Conservation (phyloP, 1,284 basidiomycete species). For the Prillingera fragicola region DNA sequence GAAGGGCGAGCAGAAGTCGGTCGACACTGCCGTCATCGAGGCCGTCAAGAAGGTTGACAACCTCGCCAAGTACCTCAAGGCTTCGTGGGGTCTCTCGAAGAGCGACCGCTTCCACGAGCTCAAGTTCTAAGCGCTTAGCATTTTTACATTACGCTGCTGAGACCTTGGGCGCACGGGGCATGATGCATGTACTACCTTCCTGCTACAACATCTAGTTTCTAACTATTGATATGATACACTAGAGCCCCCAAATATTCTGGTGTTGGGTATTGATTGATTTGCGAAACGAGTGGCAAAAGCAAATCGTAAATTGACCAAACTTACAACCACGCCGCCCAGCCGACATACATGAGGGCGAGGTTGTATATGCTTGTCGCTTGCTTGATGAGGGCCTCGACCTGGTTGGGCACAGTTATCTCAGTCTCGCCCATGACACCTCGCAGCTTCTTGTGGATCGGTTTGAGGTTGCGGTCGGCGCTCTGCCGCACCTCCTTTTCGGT, state of each 20-base stretch:
- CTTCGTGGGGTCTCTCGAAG: conserved; percentile 92
- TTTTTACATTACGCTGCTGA: conserved; percentile 2
- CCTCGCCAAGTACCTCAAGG: conserved; percentile 88
- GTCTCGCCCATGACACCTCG: conserved; percentile 60
- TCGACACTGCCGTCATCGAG: conserved; percentile 79
- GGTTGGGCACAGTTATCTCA: conserved; percentile 62
- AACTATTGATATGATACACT: background rate
- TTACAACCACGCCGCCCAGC: conserved; percentile 75
- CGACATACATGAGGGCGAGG: conserved; percentile 57
- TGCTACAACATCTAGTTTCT: background rate
- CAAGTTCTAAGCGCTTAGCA: conserved; percentile 43
- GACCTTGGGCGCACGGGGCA: conserved; percentile 10
- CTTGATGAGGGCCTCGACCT: conserved; percentile 84
- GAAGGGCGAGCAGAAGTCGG: conserved; percentile 81
- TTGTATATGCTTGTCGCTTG: conserved; percentile 71
- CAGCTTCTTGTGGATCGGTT: conserved; percentile 76
- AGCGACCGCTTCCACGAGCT: conserved; percentile 56
- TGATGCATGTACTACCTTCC: conserved; percentile 28
- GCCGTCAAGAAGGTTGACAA: conserved; percentile 89
- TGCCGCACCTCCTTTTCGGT: conserved; percentile 50
- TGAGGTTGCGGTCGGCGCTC: conserved; percentile 67
- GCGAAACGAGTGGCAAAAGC: background rate
- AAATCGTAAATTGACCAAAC: conserved; percentile 1
- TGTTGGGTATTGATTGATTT: background rate
- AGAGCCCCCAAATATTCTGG: conserved; percentile 1